These are phyloP conservation scores for Xylaria digitata DNA, from an alignment of 2,329 filamentous ascomycete genomes.

Conservation along the genomic window DNA sequence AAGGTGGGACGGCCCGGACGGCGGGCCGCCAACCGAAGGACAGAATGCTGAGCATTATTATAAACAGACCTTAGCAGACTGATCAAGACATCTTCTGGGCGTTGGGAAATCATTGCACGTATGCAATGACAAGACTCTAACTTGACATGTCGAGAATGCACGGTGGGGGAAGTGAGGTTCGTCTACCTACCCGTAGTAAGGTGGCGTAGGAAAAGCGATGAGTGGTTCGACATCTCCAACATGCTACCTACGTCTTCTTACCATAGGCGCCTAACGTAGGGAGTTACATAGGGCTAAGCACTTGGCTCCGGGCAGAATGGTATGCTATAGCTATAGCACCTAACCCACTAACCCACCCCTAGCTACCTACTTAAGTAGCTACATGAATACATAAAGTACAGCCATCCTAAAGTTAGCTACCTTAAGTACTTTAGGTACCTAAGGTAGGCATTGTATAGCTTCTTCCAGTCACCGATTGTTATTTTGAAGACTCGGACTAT, in stretches of 20 bases:
- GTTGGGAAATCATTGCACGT: constrained; percentile 46
- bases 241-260: too few relatives aligned
- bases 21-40: constrained; percentile 27
- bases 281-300: too few relatives aligned
- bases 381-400: too few relatives aligned
- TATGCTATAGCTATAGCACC: too few relatives aligned
- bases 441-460: not conserved
- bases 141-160: constrained; percentile 37
- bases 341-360: too few relatives aligned
- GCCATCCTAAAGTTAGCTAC: too few relatives aligned
- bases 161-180: not conserved
- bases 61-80: constrained; percentile 45
- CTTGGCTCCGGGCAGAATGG: too few relatives aligned
- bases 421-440: too few relatives aligned
- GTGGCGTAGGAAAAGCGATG: too few relatives aligned
- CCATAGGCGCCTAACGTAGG: too few relatives aligned
- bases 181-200: not conserved
- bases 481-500: constrained; percentile 1
- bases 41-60: constrained; percentile 40
- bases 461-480: not conserved
- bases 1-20: constrained; percentile 34
- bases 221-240: too few relatives aligned
- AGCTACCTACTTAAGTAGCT: too few relatives aligned
- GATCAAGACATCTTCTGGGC: constrained; percentile 46
- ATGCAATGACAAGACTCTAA: constrained; percentile 34